Conservation (phyloP, 345 rosid species). For the Gossypium sturtianum region DNA sequence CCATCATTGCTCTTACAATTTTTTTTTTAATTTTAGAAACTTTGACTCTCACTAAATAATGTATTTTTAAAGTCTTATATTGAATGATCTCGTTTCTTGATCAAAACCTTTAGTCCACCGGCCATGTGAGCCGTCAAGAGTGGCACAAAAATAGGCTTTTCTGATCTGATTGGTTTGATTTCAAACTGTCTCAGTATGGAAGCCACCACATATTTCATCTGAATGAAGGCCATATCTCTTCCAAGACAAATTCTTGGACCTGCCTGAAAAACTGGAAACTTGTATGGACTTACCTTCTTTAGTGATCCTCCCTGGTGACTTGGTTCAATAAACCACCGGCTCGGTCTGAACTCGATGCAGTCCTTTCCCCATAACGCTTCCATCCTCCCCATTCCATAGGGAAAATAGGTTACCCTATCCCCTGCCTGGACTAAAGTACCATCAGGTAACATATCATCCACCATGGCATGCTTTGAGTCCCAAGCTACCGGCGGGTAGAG, state of each 20-base stretch:
- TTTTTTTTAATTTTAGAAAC: not conserved
- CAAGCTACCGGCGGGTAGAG: slow-evolving; percentile 75
- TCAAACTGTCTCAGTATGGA: slow-evolving; percentile 31
- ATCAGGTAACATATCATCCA: slow-evolving; percentile 55
- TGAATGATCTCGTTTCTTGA: slow-evolving; percentile 30
- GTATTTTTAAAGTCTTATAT: not conserved
- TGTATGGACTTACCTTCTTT: slow-evolving; percentile 44
- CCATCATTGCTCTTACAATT: not conserved
- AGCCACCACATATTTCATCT: slow-evolving; percentile 59
- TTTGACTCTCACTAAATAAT: not conserved
- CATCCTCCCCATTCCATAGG: slow-evolving; percentile 91
- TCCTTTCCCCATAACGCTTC: slow-evolving; percentile 73
- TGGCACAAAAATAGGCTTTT: slow-evolving; percentile 36
- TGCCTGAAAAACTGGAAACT: slow-evolving; percentile 67
- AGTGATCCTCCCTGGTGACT: slow-evolving; percentile 19
- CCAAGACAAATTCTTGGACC: slow-evolving; percentile 78
- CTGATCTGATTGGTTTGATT: slow-evolving; percentile 25
- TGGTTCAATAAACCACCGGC: slow-evolving; percentile 44
- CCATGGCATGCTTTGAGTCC: slow-evolving; percentile 58
- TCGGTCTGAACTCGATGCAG: slow-evolving; percentile 53
- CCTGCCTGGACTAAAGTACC: slow-evolving; percentile 60
- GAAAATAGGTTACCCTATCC: slow-evolving; percentile 79
- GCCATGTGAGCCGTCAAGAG: slow-evolving; percentile 61
- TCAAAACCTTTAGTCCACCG: slow-evolving; percentile 47
- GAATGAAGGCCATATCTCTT: slow-evolving; percentile 68